Evolutionary conservation across 768 basidiomycete genomes (phyloP).

Genomic region (Phylloporus sp.): DNA sequence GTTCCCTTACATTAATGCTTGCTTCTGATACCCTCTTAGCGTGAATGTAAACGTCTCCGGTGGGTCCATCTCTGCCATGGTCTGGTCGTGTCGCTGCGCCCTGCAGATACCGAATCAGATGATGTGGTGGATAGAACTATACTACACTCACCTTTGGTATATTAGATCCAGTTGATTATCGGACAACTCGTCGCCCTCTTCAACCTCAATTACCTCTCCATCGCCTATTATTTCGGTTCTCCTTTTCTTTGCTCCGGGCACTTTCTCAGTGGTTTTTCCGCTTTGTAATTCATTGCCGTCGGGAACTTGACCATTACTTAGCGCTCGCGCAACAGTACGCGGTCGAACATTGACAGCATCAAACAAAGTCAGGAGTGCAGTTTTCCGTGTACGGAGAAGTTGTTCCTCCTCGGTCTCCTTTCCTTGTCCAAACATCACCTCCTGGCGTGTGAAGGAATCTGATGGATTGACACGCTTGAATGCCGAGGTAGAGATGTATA

Average conservation of each 20-base stretch:
- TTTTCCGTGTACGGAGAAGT: constrained; percentile 74
- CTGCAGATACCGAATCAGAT: constrained; percentile 37
- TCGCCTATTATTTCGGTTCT: constrained; percentile 73
- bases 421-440: constrained; percentile 64
- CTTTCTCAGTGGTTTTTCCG: constrained; percentile 38
- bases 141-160: constrained; percentile 64
- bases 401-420: constrained; percentile 78
- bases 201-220: constrained; percentile 79
- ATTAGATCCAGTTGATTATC: constrained; percentile 80
- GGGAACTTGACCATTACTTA: constrained; percentile 26
- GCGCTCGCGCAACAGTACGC: constrained; percentile 40
- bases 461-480: constrained; percentile 50
- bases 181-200: constrained; percentile 76
- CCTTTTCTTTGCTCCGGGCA: constrained; percentile 36
- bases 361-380: constrained; percentile 69
- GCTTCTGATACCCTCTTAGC: constrained; percentile 88
- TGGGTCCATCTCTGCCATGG: constrained; percentile 80
- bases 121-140: background rate
- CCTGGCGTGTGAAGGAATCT: constrained; percentile 25
- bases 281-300: constrained; percentile 34
- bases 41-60: constrained; percentile 69
- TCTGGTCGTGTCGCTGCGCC: constrained; percentile 77
- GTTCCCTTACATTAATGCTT: constrained; percentile 66
- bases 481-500: constrained; percentile 65
- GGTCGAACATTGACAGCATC: constrained; percentile 70